Evolutionary conservation across 2,329 filamentous ascomycete species (phyloP), one percentile per base, ranked within the genome.

Genomic region (Mycosphaerella sp.): DNA sequence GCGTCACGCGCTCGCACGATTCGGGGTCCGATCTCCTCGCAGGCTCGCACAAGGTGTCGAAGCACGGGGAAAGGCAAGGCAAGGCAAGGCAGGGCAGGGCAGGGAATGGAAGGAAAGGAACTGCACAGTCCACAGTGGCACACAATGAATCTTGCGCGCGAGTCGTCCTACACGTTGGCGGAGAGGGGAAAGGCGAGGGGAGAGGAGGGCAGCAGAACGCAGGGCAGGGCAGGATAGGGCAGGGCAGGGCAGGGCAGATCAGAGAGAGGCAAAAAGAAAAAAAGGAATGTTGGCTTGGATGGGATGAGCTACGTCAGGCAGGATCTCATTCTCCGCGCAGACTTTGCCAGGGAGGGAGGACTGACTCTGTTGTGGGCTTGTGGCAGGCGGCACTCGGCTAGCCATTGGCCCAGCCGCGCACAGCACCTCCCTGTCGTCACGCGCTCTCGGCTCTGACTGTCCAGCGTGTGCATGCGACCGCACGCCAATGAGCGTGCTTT

Each of bases 391-490:
- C 44, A 46, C 57, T 57, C 57, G 57, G 57, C 51, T 59, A 57
- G 36, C 41, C 5, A 49, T 32, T 45, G 45, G 43, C 32, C 34
- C 46, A 51, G 48, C 57, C 53, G 45, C 21, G 48, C 44, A 36
- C 48, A 34, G 48, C 55, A 51, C 38, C 36, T 47, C 49, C 38
- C 39, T 39, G 39, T 47, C 40, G 57, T 59, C 57, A 59, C 57
- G 51, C 57, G 56, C 51, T 52, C 54, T 17, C 23, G 11, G 31
- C 29, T 26, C 29, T 11, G 47, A 51, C 43, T 44, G 11, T 47
- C 41, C 51, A 51, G 53, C 50, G n/a, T 47, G 53, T 57, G 55
- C 53, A 54, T 53, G 44, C 26, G 6, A 26, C 1, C 45, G 53
- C 45, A 45, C 29, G 45, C 47, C 49, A 48, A 46, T 17, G 41